Conservation (phyloP, 306 rosid genomes). For the Quercus suber region DNA sequence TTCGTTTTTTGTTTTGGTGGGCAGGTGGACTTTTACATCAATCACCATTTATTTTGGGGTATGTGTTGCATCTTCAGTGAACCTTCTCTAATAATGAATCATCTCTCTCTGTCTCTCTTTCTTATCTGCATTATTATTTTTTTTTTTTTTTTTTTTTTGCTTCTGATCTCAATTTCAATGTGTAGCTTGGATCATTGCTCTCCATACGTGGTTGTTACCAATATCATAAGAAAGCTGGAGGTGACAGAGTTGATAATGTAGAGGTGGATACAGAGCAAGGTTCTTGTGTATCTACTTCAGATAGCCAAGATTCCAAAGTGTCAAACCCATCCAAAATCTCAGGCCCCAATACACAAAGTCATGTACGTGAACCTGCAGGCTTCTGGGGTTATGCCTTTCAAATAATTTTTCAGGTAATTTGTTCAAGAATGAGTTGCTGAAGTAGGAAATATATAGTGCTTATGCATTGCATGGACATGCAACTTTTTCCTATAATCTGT, state of each 20-base stretch:
- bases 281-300: slow-evolving; percentile 28
- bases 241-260: slow-evolving; percentile 74
- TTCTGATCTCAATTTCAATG: slow-evolving; percentile 14
- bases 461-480: too few relatives aligned
- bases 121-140: not conserved
- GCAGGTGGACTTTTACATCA: too few relatives aligned
- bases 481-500: too few relatives aligned
- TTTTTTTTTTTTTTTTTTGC: not conserved
- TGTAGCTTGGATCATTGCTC: slow-evolving; percentile 79
- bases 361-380: slow-evolving; percentile 65
- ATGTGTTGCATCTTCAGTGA: too few relatives aligned
- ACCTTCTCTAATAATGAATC: too few relatives aligned
- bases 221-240: slow-evolving; percentile 72
- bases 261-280: slow-evolving; percentile 78
- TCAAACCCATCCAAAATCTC: slow-evolving; percentile 37
- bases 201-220: slow-evolving; percentile 81
- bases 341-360: slow-evolving; percentile 29
- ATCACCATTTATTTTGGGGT: too few relatives aligned
- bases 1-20: slow-evolving; percentile 10
- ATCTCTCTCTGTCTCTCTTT: not conserved
- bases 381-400: slow-evolving; percentile 75
- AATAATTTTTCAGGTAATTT: slow-evolving; percentile 76
- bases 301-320: slow-evolving; percentile 26
- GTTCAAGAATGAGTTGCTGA: not conserved
- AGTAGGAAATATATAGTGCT: not conserved